Conservation (phyloP, 2,329 filamentous ascomycete genomes). For the Knufia petricola region DNA sequence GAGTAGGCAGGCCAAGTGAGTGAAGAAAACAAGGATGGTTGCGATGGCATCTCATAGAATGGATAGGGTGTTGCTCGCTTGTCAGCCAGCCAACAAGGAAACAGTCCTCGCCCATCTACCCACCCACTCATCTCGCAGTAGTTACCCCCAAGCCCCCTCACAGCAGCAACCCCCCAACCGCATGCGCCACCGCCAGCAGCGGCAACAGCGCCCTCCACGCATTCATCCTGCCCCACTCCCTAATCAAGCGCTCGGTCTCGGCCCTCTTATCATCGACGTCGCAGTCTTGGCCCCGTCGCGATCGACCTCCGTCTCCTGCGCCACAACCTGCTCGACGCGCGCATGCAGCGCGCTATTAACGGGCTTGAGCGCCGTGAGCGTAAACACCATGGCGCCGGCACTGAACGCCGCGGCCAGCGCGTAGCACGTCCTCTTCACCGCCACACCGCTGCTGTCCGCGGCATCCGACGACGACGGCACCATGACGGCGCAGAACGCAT, state of each 20-base stretch:
- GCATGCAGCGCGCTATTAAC: constrained; percentile 7
- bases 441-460: too few relatives aligned
- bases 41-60: too few relatives aligned
- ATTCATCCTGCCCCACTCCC: constrained; percentile 10
- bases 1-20: too few relatives aligned
- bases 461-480: not conserved
- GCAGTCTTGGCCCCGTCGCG: not conserved
- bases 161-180: not conserved
- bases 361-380: constrained; percentile 6
- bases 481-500: constrained; percentile 1
- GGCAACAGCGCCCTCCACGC: constrained; percentile 5
- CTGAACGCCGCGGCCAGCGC: not conserved
- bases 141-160: too few relatives aligned
- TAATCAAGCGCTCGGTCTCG: constrained; percentile 6
- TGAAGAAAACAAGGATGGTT: too few relatives aligned
- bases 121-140: too few relatives aligned
- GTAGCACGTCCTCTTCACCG: constrained; percentile 5
- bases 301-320: not conserved
- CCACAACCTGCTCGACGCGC: constrained; percentile 4
- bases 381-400: constrained; percentile 9
- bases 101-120: too few relatives aligned
- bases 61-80: too few relatives aligned
- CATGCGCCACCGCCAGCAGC: not conserved
- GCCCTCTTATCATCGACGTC: constrained; percentile 4
- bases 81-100: too few relatives aligned